A percentile compares a stretch with the other conserved stretches of the same genome.
phyloP scores from a whole-genome alignment of 148 eudicot species.

The Rhododendron ovatum region DNA sequence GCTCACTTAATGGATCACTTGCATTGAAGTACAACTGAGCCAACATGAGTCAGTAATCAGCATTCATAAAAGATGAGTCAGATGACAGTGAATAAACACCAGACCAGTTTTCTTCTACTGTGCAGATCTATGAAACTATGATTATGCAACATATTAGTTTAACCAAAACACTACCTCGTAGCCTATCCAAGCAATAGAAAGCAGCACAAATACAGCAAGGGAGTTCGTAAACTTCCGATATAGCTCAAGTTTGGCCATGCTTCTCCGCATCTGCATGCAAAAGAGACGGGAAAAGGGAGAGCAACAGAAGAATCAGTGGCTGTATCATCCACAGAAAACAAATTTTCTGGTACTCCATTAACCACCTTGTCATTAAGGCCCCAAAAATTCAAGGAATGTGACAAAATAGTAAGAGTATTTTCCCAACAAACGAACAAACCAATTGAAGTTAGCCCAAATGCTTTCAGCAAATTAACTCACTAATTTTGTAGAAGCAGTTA shows the following conservation, averaged over 20 bases:
- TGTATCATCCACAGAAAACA: background rate
- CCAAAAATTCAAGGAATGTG: background rate
- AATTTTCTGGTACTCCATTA: background rate
- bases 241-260: conserved; percentile 82
- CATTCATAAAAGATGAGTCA: background rate
- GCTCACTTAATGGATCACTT: conserved; percentile 85
- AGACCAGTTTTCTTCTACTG: background rate
- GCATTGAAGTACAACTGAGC: conserved; percentile 90
- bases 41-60: conserved; percentile 12
- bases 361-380: conserved; percentile 2
- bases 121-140: conserved; percentile 2
- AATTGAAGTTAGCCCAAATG: background rate
- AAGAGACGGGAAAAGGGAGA: background rate
- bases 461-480: background rate
- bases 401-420: background rate
- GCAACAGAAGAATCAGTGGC: background rate
- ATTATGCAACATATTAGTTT: background rate
- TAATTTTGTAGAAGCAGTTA: background rate
- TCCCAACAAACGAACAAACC: background rate
- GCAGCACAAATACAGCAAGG: conserved; percentile 79
- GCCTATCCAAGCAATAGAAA: conserved; percentile 96
- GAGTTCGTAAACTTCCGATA: conserved; percentile 83
- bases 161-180: conserved; percentile 58
- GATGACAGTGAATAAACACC: background rate
- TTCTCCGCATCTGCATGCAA: conserved; percentile 61